Evolutionary conservation across 495 filamentous ascomycete species (phyloP), one percentile per base, ranked within the genome.

Genomic region (Cercophora newfieldiana): DNA sequence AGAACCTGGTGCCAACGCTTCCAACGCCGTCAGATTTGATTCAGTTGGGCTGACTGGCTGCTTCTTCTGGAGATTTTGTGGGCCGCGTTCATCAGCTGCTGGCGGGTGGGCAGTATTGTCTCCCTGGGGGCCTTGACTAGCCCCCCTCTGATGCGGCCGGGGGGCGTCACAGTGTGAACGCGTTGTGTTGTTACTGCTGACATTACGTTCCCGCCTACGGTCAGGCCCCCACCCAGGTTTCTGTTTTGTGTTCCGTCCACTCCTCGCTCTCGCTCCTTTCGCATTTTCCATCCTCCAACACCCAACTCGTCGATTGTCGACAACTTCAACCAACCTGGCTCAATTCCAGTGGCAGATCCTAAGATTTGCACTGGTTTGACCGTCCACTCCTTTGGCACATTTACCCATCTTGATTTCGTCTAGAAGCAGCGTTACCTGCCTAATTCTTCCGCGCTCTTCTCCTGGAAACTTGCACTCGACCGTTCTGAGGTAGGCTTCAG

Each of bases 321-420:
- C 72, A 67, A 59, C 65, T 59, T 59, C 73, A 61, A 61, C 71
- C 63, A 70, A 68, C 69, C 68, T 83, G 79, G 81, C 68, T 73
- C 81, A 76, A 81, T 80, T 75, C 79, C 79, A 74, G 76, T 55
- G 70, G 80, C 79, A 81, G 63, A 77, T 79, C 79, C 78, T 65
- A 68, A 72, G 78, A 78, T 79, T 81, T 80, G 78, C 80, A 30
- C 74, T 82, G 80, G 80, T 77, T 81, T 81, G 80, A 70, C 81
- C 81, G 80, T 82, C 81, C 81, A 78, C 78, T 82, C 81, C 77
- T 82, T 83, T 82, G 66, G 68, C 53, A 68, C 55, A 62, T 47
- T 37, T 24, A 22, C 8, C 48, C 60, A 63, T 47, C 44, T 76
- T 72, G 67, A 51, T 70, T 74, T 75, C 70, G 62, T 71, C 64